Percentiles rank a stretch among this genome's conserved stretches.
Evolutionary conservation across 169 alveolate species (phyloP).

Genomic region (Plasmodium adleri): DNA sequence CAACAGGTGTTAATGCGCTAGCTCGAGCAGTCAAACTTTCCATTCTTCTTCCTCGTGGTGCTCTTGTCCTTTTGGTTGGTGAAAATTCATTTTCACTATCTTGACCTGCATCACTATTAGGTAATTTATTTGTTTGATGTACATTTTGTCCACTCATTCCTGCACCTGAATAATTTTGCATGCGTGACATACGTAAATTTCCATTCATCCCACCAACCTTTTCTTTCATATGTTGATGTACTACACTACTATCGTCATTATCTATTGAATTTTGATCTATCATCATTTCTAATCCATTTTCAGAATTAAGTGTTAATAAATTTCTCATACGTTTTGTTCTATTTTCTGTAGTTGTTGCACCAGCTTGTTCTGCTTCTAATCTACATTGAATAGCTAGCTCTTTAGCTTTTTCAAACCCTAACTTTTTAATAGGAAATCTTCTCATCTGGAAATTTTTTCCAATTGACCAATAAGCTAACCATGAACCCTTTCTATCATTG

Average conservation of each 20-base stretch:
- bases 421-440: conserved; percentile 65
- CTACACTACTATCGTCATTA: conserved; percentile 23
- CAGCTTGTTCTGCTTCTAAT: conserved; percentile 76
- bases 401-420: conserved; percentile 73
- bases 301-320: conserved; percentile 28
- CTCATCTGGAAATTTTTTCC: conserved; percentile 73
- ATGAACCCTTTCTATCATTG: conserved; percentile 68
- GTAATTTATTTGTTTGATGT: conserved; percentile 4
- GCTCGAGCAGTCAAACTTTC: conserved; percentile 76
- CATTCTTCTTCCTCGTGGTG: conserved; percentile 74
- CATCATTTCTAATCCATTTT: conserved; percentile 35
- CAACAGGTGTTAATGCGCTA: conserved; percentile 66
- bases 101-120: conserved; percentile 59
- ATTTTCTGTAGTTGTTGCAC: conserved; percentile 75
- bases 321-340: conserved; percentile 44
- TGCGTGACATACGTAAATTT: conserved; percentile 26
- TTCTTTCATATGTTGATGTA: not conserved
- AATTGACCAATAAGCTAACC: conserved; percentile 77
- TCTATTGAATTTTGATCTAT: conserved; percentile 42
- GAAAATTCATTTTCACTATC: conserved; percentile 70
- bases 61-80: conserved; percentile 71
- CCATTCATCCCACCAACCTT: conserved; percentile 15
- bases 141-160: not conserved
- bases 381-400: conserved; percentile 76
- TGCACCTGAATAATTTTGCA: conserved; percentile 17